These are phyloP conservation scores for Zygosaccharomyces pseudobailii DNA, from an alignment of 1,139 yeast genomes.

Conservation along the genomic window DNA sequence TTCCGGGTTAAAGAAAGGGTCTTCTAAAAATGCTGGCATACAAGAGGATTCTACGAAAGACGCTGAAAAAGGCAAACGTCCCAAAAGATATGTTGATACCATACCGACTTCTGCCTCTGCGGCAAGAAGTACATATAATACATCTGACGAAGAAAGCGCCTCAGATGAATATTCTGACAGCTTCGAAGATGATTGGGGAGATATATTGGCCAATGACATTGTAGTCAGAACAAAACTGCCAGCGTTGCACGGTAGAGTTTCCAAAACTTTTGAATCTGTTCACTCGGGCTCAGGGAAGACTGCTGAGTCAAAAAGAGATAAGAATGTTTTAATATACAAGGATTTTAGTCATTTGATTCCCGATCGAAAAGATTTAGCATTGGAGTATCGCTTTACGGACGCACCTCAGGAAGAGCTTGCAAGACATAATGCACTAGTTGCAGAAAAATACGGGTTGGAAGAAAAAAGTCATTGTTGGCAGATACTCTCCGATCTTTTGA, in stretches of 20 bases:
- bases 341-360: constrained; percentile 74
- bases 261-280: constrained; percentile 23
- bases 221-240: constrained; percentile 36
- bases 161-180: constrained; percentile 35
- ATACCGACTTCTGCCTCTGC: constrained; percentile 13
- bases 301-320: constrained; percentile 25
- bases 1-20: not conserved
- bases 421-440: constrained; percentile 65
- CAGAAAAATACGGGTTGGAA: constrained; percentile 54
- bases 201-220: constrained; percentile 37
- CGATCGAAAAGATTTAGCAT: constrained; percentile 69
- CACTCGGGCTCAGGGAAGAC: constrained; percentile 29
- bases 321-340: constrained; percentile 55
- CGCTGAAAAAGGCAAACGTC: constrained; percentile 13
- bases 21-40: constrained; percentile 4
- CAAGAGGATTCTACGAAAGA: constrained; percentile 1
- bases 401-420: constrained; percentile 60
- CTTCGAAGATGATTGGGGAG: constrained; percentile 41
- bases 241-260: constrained; percentile 24
- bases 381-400: constrained; percentile 68
- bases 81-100: constrained; percentile 31
- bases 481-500: constrained; percentile 41
- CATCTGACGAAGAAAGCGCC: constrained; percentile 31
- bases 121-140: constrained; percentile 13
- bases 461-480: constrained; percentile 79